Evolutionary conservation across 805 yeast genomes (phyloP), one percentile per base, ranked within the genome.

Genomic region (Jamesozyma rosinii): DNA sequence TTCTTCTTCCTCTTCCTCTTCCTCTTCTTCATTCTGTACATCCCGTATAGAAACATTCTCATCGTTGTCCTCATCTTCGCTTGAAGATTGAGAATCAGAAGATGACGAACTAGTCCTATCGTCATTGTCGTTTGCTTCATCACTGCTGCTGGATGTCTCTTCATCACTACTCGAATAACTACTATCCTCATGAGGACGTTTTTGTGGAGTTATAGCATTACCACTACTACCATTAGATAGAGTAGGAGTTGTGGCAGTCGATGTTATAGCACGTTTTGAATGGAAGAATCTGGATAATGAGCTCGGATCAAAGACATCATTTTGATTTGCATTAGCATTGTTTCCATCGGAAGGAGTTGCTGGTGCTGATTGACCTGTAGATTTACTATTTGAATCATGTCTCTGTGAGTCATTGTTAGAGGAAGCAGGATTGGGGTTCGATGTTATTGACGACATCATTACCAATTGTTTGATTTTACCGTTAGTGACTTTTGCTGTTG

Each of bases 401-500:
- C 17, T 31, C 27, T 32, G 19, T 15, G 9, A 5, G 18, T 32
- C 18, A 5, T 27, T 18, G 27, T 41, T 15, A 17, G 37, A 18
- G 26, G 36, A n/a, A 15, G 33, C 32, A 3, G 35, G 31, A 4
- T 36, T 39, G 11, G 35, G 18, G 1, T 29, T 1, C 1, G 43
- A 37, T 17, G 11, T 45, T 13, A 63, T 45, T 4, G 55, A 54
- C 10, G 64, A 55, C 38, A 61, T 49, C 22, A 48, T 55, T 10
- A 65, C 67, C 40, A 70, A 65, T 24, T 64, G 69, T 38, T 71
- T 70, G 10, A 72, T 70, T 49, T 73, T 69, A 38, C 77, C 78
- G 54, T 74, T 74, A 0, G 81, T 76, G 2, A 76, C 74, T 51
- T 76, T 76, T 20, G 68, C 67, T 1, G 89, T 81, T 0, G 89